A percentile compares a stretch with the other conserved stretches of the same genome.
These are phyloP conservation scores for Blastomyces gilchristii DNA, from an alignment of 2,329 filamentous ascomycete genomes.

Conservation along the genomic window DNA sequence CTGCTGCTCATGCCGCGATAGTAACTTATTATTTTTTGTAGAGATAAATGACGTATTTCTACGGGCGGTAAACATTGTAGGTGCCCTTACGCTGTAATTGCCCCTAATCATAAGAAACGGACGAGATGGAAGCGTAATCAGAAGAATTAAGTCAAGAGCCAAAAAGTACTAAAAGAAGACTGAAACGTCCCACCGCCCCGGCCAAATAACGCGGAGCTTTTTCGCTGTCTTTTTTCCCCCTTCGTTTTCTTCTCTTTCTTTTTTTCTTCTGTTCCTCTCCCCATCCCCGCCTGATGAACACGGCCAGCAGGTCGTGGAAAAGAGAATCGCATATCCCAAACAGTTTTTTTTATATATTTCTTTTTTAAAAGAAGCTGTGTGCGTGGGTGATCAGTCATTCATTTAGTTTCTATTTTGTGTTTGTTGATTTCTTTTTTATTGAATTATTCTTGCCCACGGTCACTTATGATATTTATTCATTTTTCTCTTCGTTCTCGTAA, in stretches of 20 bases:
- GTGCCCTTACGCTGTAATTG: neutral
- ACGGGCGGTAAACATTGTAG: neutral
- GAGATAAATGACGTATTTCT: neutral
- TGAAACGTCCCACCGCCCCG: neutral
- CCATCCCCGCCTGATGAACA: constrained; percentile 27
- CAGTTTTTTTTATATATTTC: no score
- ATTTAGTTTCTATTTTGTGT: constrained; percentile 12
- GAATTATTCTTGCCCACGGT: neutral
- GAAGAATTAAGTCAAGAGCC: neutral
- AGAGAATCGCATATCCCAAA: constrained; percentile 16
- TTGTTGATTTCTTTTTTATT: no score
- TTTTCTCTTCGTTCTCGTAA: neutral
- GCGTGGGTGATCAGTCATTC: constrained; percentile 18
- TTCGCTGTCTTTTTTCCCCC: constrained; percentile 13
- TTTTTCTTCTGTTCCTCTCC: constrained; percentile 20
- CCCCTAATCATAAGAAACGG: neutral
- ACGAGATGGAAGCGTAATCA: neutral
- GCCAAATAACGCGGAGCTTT: neutral
- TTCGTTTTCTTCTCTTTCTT: constrained; percentile 20
- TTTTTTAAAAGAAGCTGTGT: constrained; percentile 10
- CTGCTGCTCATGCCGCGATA: neutral
- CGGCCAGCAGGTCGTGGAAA: constrained; percentile 30
- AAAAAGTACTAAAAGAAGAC: neutral
- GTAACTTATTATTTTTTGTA: neutral
- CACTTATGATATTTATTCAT: neutral